A percentile compares a stretch with the other conserved stretches of the same genome.
These are phyloP conservation scores for Pisolithus albus DNA, from an alignment of 768 basidiomycete genomes.

Conservation along the genomic window DNA sequence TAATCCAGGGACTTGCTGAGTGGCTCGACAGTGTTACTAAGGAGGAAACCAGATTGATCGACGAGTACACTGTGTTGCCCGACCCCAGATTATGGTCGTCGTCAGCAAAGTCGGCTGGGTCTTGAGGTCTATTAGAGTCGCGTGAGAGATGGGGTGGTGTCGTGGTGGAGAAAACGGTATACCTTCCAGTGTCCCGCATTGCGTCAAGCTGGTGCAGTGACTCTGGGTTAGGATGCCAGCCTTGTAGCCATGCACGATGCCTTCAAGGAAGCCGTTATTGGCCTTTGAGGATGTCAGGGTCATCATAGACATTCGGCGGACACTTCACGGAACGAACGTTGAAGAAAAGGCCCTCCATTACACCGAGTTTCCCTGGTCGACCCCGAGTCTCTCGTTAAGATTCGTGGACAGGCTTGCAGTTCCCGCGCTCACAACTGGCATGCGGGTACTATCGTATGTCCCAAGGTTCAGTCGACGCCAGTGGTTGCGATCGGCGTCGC, in stretches of 20 bases:
- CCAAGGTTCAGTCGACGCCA: background rate
- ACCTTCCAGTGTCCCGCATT: conserved; percentile 98
- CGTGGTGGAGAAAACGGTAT: conserved; percentile 10
- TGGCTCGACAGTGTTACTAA: conserved; percentile 86
- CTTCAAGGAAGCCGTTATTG: conserved; percentile 70
- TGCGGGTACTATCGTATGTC: no score
- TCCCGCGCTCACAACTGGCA: no score
- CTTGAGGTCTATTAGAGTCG: conserved; percentile 62
- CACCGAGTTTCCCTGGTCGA: background rate
- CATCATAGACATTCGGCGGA: background rate
- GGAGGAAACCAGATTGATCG: conserved; percentile 93
- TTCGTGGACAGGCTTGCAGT: no score
- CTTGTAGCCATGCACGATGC: conserved; percentile 87
- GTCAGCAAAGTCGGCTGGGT: conserved; percentile 92
- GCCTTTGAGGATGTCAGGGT: conserved; percentile 39
- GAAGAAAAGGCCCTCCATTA: conserved; percentile 85
- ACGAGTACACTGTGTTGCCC: conserved; percentile 92
- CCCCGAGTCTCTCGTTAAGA: no score
- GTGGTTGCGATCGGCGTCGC: background rate
- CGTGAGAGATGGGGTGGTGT: conserved; percentile 3
- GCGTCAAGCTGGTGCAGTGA: conserved; percentile 89
- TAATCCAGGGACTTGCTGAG: conserved; percentile 93
- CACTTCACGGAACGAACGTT: conserved; percentile 47
- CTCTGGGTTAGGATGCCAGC: conserved; percentile 82
- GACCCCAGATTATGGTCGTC: conserved; percentile 93